Conservation (phyloP, 306 rosid genomes). For the Coriaria nepalensis region DNA sequence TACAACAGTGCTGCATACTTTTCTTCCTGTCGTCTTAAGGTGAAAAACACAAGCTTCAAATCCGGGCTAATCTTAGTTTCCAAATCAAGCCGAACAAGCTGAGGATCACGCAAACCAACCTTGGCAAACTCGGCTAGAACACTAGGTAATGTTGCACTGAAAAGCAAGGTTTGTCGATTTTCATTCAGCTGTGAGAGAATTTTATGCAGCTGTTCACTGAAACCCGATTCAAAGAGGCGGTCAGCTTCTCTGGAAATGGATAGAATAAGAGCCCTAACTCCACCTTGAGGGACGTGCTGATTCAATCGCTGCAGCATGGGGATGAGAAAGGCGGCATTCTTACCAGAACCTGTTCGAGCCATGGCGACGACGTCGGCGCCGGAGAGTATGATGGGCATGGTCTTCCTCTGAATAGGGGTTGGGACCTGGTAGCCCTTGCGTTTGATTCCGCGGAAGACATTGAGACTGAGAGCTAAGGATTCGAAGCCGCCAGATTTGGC, state of each 20-base stretch:
- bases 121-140: slow-evolving; percentile 96
- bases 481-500: slow-evolving; percentile 81
- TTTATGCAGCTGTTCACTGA: slow-evolving; percentile 72
- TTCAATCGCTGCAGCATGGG: slow-evolving; percentile 81
- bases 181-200: slow-evolving; percentile 73
- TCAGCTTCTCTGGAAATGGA: slow-evolving; percentile 90
- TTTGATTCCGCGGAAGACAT: slow-evolving; percentile 51
- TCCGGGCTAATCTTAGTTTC: slow-evolving; percentile 89
- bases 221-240: slow-evolving; percentile 76
- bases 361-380: slow-evolving; percentile 87
- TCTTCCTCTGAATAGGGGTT: slow-evolving; percentile 88
- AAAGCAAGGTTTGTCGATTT: slow-evolving; percentile 79
- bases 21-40: slow-evolving; percentile 78
- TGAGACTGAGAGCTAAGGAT: slow-evolving; percentile 45
- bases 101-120: slow-evolving; percentile 90
- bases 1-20: slow-evolving; percentile 59
- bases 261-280: slow-evolving; percentile 70
- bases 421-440: slow-evolving; percentile 89
- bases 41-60: slow-evolving; percentile 65
- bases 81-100: slow-evolving; percentile 71
- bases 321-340: slow-evolving; percentile 78
- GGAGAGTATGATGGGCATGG: slow-evolving; percentile 79
- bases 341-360: slow-evolving; percentile 98
- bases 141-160: slow-evolving; percentile 82
- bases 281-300: slow-evolving; percentile 67